Evolutionary conservation across 768 basidiomycete genomes (phyloP), one percentile per base, ranked within the genome.

Genomic region (Psilocybe azurescens): DNA sequence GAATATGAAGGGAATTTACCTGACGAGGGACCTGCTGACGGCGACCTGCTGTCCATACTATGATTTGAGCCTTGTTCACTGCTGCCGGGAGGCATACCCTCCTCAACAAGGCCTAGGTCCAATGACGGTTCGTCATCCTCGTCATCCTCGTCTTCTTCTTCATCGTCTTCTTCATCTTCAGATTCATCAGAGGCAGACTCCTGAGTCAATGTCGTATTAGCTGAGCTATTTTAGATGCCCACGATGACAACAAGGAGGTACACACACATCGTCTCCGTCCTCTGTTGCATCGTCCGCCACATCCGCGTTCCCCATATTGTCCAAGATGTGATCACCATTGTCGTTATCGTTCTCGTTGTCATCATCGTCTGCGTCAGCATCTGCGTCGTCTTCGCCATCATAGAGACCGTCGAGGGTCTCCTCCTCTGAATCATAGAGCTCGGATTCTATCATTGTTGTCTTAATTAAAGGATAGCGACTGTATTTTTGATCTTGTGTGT

Each of bases 231-330:
- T 64, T 14, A 53, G 33, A 53, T 18, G 10, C 33, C n/a, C 8
- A 38, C 11, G 8, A 54, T 7, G 63, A 58, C 47, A 39, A 50
- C 54, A 39, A 53, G 24, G 48, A 24, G 52, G 57, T 50, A 68
- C 65, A 79, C 87, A 67, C 72, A 92, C 91, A 72, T 91, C 91
- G 55, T 91, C 91, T 55, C 77, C 88, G 46, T 81, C 79, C 60
- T 91, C 90, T 0, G 88, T 85, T 5, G 78, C 88, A 47, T 90
- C 89, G 63, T 90, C 89, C 32, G 70, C 61, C 59, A 70, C 66
- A n/a, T 75, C 73, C 50, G 77, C 76, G 41, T 73, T 74, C 29
- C 84, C 83, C 63, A 88, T 81, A 13, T 82, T 59, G 30, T 47
- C 53, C 16, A 63, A 57, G 13, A 61, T 44, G 32, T 59, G 60